Percentiles rank a stretch among this genome's conserved stretches.
Evolutionary conservation across 2,329 filamentous ascomycete species (phyloP).

Genomic region (Stachybotrys echinatus): DNA sequence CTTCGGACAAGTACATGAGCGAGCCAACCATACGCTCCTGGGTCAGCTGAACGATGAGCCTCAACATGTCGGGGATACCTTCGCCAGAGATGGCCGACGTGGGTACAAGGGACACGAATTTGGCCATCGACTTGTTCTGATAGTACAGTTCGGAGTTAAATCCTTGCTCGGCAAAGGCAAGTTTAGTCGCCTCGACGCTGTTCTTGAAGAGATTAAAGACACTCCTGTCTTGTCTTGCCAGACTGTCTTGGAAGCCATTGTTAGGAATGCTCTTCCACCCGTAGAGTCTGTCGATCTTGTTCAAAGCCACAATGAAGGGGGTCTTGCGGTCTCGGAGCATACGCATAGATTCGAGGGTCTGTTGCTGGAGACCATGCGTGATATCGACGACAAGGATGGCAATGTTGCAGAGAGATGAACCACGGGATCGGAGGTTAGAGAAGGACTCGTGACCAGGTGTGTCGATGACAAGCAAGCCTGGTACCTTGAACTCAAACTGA

Average conservation of each 20-base stretch:
- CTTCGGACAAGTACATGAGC: conserved; percentile 97
- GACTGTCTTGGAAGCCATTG: conserved; percentile 93
- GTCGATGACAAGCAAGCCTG: conserved; percentile 93
- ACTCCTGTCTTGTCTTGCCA: conserved; percentile 83
- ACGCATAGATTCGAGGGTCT: conserved; percentile 96
- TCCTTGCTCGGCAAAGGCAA: conserved; percentile 91
- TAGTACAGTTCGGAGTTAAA: conserved; percentile 98
- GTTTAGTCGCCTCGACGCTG: conserved; percentile 82
- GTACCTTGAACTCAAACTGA: conserved; percentile 90
- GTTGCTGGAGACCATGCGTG: conserved; percentile 97
- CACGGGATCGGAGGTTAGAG: conserved; percentile 93
- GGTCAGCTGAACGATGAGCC: conserved; percentile 84
- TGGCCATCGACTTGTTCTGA: conserved; percentile 96
- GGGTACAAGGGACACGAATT: conserved; percentile 90
- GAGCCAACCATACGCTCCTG: conserved; percentile 97
- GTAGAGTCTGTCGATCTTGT: conserved; percentile 99
- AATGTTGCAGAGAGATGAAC: conserved; percentile 98
- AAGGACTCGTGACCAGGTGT: conserved; percentile 99
- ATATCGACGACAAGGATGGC: conserved; percentile 98
- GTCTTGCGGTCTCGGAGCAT: conserved; percentile 90
- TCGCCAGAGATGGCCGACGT: conserved; percentile 98
- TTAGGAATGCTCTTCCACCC: conserved; percentile 99
- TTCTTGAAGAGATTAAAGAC: conserved; percentile 94
- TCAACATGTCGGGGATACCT: conserved; percentile 97
- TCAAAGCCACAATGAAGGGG: conserved; percentile 95